Conservation (phyloP, 345 rosid species). For the Lumnitzera racemosa region DNA sequence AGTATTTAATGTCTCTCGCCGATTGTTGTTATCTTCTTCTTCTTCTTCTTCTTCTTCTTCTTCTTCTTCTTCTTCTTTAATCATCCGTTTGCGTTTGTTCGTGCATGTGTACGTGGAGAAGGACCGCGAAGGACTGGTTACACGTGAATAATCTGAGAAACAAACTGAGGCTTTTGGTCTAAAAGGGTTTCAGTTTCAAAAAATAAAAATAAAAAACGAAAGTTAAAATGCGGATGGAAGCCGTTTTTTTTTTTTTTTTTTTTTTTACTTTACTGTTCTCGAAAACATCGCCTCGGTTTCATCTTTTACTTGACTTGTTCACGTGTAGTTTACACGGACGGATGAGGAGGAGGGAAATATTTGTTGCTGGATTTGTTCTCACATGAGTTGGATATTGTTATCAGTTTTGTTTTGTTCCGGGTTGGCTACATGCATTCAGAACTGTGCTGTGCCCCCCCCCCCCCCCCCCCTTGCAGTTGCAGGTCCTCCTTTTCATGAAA, state of each 20-base stretch:
- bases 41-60: background rate
- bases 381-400: conserved; percentile 30
- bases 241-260: background rate
- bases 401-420: conserved; percentile 8
- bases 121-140: conserved; percentile 6
- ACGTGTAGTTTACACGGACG: conserved; percentile 27
- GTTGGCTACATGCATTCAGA: conserved; percentile 3
- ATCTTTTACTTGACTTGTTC: conserved; percentile 16
- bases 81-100: conserved; percentile 4
- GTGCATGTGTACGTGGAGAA: conserved; percentile 10
- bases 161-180: background rate
- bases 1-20: background rate
- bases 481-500: conserved; percentile 11
- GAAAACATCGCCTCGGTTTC: conserved; percentile 25
- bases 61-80: background rate
- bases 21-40: background rate
- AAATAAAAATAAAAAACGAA: background rate
- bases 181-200: background rate
- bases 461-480: background rate
- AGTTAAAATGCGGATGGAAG: background rate
- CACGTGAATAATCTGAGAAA: conserved; percentile 11
- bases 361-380: conserved; percentile 23
- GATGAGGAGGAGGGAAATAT: conserved; percentile 10
- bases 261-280: conserved; percentile 13
- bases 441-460: conserved; percentile 1